Conservation (phyloP, 2,329 filamentous ascomycete genomes). For the Xylariaceae sp. region DNA sequence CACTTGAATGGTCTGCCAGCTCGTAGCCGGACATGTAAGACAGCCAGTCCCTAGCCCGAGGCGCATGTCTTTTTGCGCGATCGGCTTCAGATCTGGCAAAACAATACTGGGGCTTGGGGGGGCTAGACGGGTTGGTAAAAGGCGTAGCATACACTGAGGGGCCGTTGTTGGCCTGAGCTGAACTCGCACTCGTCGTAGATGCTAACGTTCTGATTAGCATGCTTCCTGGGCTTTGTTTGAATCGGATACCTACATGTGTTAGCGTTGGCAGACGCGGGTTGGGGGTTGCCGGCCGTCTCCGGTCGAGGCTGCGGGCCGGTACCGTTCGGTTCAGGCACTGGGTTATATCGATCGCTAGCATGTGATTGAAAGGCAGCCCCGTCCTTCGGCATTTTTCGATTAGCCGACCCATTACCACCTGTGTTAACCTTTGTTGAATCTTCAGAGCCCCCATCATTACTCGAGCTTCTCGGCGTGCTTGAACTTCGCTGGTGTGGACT, state of each 20-base stretch:
- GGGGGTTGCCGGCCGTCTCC: slow-evolving; percentile 10
- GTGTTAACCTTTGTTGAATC: slow-evolving; percentile 24
- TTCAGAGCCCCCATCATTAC: slow-evolving; percentile 34
- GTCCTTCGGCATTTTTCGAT: slow-evolving; percentile 9
- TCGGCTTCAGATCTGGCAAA: slow-evolving; percentile 12
- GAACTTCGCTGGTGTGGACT: slow-evolving; percentile 31
- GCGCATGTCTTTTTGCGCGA: slow-evolving; percentile 4
- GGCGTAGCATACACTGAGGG: slow-evolving; percentile 53
- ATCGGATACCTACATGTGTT: slow-evolving; percentile 24
- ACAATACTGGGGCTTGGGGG: slow-evolving; percentile 3
- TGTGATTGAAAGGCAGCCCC: slow-evolving; percentile 18
- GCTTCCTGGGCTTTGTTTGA: not conserved
- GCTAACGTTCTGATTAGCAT: slow-evolving; percentile 22
- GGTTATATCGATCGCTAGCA: slow-evolving; percentile 27
- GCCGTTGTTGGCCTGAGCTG: slow-evolving; percentile 35
- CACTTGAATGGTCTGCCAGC: slow-evolving; percentile 33
- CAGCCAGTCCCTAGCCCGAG: not conserved
- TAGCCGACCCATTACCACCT: slow-evolving; percentile 9
- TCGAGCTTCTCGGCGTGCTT: slow-evolving; percentile 33
- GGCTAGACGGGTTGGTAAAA: slow-evolving; percentile 15
- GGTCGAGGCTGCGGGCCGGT: slow-evolving; percentile 21
- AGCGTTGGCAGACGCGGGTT: slow-evolving; percentile 16
- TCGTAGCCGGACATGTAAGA: not conserved
- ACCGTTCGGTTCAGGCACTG: slow-evolving; percentile 14
- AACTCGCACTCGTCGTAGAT: slow-evolving; percentile 19